Base-by-base conservation (phyloP, 23 red algal genomes). In the Gracilaria caudata region DNA sequence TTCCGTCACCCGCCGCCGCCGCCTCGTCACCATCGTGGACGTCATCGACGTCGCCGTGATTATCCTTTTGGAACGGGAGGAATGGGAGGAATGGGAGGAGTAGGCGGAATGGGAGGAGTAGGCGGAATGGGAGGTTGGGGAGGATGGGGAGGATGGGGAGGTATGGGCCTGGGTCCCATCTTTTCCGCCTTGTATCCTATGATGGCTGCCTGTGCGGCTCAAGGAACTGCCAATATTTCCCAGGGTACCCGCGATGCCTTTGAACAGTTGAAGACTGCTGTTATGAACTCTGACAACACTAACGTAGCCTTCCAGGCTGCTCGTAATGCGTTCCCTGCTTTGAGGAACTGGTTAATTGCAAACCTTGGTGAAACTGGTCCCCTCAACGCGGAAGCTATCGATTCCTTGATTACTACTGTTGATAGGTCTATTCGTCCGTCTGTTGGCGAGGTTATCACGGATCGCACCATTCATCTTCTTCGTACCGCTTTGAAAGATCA, bases 221-320 rank as follows among this genome's bases (percentile, higher is more conserved):
- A 71, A 19, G 26, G 20, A 1, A 9, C 14, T 3, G 10, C 70
- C 24, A 29, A 43, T 12, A n/a, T 80, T 26, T 54, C 47, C 7
- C 77, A 80, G 51, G 12, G 2, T 33, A 80, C 77, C 17, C 51
- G 77, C 21, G 77, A 54, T 53, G 77, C 77, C 1, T 80, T 80
- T 80, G 51, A 80, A 24, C 45, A 80, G 24, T 11, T 63, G 47
- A 58, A 63, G 53, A 40, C 60, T 33, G 32, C 29, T 8, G 77
- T 80, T 23, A 24, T 80, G 34, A 60, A 39, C 77, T 58, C 51
- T 25, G 77, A 80, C 14, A 63, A 80, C 77, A 24, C 47, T 24
- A 24, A 60, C 16, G 36, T 58, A 3, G 56, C 36, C 11, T 51
- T 80, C 13, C 51, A 59, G 20, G 77, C 77, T 23, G 77, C 77